Percentiles rank a stretch among this genome's conserved stretches.
Evolutionary conservation across 768 basidiomycete species (phyloP).

Genomic region (Boletus rex-veris): DNA sequence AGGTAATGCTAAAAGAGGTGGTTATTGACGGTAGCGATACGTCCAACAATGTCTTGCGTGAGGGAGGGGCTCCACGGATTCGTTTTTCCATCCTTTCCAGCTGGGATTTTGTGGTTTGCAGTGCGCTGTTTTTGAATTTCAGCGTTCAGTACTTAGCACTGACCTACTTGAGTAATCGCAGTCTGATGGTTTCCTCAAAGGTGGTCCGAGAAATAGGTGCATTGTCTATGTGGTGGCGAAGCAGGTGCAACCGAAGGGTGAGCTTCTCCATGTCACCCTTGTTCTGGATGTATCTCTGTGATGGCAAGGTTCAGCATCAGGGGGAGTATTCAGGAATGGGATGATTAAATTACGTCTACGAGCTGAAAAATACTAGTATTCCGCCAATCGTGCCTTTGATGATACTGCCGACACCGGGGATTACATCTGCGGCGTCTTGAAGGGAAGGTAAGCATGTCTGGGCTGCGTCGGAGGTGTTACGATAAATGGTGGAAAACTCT

Average conservation of each 20-base stretch:
- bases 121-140: neutral
- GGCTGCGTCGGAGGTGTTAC: neutral
- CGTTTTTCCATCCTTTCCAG: neutral
- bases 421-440: neutral
- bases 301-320: neutral
- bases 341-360: constrained; percentile 1
- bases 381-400: constrained; percentile 1
- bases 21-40: neutral
- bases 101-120: neutral
- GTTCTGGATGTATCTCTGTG: constrained; percentile 3
- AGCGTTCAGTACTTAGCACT: no score
- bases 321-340: neutral
- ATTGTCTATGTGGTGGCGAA: neutral
- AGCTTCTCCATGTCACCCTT: constrained; percentile 1
- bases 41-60: neutral
- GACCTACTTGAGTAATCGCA: neutral
- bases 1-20: neutral
- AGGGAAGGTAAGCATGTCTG: constrained; percentile 3
- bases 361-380: neutral
- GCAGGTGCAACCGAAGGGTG: neutral
- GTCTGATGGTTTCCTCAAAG: neutral
- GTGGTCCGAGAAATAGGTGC: neutral
- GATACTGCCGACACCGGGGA: neutral
- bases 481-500: neutral
- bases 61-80: neutral